Evolutionary conservation across 2,329 filamentous ascomycete genomes (phyloP), one percentile per base, ranked within the genome.

Genomic region (Fusarium sterilihyphosum): DNA sequence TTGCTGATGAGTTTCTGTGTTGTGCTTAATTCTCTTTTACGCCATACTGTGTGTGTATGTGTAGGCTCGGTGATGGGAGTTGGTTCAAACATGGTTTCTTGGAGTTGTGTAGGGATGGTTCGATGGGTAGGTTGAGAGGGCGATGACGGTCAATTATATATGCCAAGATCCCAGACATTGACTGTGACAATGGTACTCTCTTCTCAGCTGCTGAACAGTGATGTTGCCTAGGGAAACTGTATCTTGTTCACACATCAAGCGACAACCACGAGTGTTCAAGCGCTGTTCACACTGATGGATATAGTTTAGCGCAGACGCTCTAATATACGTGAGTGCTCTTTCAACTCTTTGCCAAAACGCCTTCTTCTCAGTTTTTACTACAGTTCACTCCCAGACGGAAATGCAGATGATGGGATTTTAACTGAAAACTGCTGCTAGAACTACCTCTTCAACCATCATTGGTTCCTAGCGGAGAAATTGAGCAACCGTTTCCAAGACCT

Each of bases 1-100:
- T 2, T 14, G 3, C 2, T 2, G 31, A 52, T 0, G 5, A 35
- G 0, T 1, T 3, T 52, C 17, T 24, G 12, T 0, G 5, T 1
- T 7, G 0, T 52, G 12, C 17, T 35, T 2, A 11, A 9, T 8
- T 47, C 2, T 1, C 10, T 31, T n/a, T 29, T 7, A 6, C 12
- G n/a, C n/a, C 49, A 52, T 35, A 52, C 11, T 3, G 49, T 52
- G 12, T 52, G 31, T 8, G 17, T 14, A 24, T 52, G 17, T 8
- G n/a, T 52, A 17, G 49, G 12, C 1, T 9, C 2, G 12, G 22
- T 8, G 17, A 11, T 13, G 49, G 31, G 20, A 16, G 6, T 6
- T 52, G n/a, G n/a, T 20, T 52, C 8, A 7, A n/a, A 52, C 49
- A 52, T 35, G 31, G 12, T 20, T 24, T 20, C 8, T 14, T 14